Percentiles rank a stretch among this genome's conserved stretches.
Evolutionary conservation across 768 basidiomycete species (phyloP).

Genomic region (Lactarius psammicola): DNA sequence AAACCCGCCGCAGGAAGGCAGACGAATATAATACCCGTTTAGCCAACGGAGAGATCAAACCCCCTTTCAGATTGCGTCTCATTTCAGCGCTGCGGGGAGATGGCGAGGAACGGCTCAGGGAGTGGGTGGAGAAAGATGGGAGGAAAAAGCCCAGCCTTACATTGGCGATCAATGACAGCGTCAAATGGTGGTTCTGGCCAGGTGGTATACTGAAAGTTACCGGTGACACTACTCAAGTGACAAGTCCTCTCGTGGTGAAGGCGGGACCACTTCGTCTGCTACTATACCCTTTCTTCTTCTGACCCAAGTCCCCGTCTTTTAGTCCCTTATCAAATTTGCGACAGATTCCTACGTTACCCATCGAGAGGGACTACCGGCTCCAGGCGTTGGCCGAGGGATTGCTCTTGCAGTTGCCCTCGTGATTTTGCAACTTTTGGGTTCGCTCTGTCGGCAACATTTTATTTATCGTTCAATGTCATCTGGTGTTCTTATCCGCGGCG

Average conservation of each 20-base stretch:
- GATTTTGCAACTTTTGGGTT: constrained; percentile 61
- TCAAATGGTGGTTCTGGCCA: constrained; percentile 78
- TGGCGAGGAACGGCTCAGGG: constrained; percentile 52
- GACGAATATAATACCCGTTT: constrained; percentile 70
- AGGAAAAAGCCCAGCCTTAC: constrained; percentile 60
- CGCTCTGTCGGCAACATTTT: constrained; percentile 74
- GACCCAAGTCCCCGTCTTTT: neutral
- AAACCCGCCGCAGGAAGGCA: constrained; percentile 53
- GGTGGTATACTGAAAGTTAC: constrained; percentile 57
- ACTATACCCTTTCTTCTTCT: neutral
- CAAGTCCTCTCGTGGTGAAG: constrained; percentile 76
- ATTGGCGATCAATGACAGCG: constrained; percentile 71
- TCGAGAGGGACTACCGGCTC: constrained; percentile 34
- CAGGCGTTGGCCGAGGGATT: constrained; percentile 57
- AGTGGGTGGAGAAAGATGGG: constrained; percentile 65
- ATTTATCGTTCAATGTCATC: constrained; percentile 73
- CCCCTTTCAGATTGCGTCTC: constrained; percentile 47
- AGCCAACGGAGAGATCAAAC: constrained; percentile 59
- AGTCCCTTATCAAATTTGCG: constrained; percentile 73
- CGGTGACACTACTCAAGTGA: constrained; percentile 71
- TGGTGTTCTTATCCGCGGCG: constrained; percentile 80
- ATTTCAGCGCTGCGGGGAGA: constrained; percentile 63
- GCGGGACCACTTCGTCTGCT: constrained; percentile 39
- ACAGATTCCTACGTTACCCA: constrained; percentile 52
- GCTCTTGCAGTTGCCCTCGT: constrained; percentile 73